A percentile compares a stretch with the other conserved stretches of the same genome.
Conservation (phyloP, 345 rosid species). For the Citropsis articulata region DNA sequence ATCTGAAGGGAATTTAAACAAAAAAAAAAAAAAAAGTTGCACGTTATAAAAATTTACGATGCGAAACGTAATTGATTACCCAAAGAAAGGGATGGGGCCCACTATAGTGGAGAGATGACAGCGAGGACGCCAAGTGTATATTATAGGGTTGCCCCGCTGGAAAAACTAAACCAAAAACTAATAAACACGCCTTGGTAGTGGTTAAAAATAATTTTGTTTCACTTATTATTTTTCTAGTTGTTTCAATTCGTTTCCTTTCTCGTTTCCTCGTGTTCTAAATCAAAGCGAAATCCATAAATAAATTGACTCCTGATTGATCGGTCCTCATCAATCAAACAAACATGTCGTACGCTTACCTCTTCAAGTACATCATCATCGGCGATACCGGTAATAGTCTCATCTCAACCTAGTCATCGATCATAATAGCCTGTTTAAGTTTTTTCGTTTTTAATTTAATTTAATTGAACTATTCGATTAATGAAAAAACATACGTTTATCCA, state of each 20-base stretch:
- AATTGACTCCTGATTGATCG: background rate
- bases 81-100: background rate
- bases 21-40: too few species aligned
- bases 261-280: too few species aligned
- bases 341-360: slow-evolving; percentile 92
- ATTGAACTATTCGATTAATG: background rate
- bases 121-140: background rate
- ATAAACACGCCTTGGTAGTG: background rate
- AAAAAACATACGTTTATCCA: too few species aligned
- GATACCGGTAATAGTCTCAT: slow-evolving; percentile 56
- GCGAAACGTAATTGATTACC: background rate
- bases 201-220: background rate
- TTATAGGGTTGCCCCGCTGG: background rate
- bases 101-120: background rate
- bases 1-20: background rate
- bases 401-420: background rate
- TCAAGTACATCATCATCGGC: slow-evolving; percentile 98
- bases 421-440: background rate
- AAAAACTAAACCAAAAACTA: background rate
- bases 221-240: background rate
- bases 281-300: background rate
- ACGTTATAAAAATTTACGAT: too few species aligned
- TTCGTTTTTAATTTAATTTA: too few species aligned
- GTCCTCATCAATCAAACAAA: background rate
- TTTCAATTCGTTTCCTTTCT: background rate